A percentile compares a stretch with the other conserved stretches of the same genome.
Conservation (phyloP, 2,329 filamentous ascomycete species). For the Elsinoe necatrix region DNA sequence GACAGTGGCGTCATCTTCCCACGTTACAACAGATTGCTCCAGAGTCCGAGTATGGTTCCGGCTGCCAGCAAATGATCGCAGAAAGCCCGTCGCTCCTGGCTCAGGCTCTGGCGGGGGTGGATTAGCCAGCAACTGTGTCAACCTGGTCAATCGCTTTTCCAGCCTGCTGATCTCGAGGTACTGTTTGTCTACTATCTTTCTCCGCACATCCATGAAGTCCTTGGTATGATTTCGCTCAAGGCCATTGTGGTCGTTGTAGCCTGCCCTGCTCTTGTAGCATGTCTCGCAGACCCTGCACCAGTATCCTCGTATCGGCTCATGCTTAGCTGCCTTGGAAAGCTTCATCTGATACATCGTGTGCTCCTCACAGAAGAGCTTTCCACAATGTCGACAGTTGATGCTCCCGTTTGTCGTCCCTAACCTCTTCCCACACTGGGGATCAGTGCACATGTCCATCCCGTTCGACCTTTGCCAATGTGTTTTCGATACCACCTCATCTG, state of each 20-base stretch:
- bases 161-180: conserved; percentile 80
- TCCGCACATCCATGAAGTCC: conserved; percentile 62
- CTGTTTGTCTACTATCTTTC: conserved; percentile 71
- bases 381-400: conserved; percentile 90
- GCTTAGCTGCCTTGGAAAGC: conserved; percentile 75
- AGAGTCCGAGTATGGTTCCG: conserved; percentile 64
- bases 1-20: conserved; percentile 85
- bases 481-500: conserved; percentile 81
- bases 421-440: conserved; percentile 74
- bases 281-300: conserved; percentile 98
- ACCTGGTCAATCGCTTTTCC: conserved; percentile 82
- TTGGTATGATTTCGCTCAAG: conserved; percentile 61
- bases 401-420: conserved; percentile 72
- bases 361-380: conserved; percentile 87
- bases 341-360: conserved; percentile 99
- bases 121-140: conserved; percentile 74
- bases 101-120: conserved; percentile 57
- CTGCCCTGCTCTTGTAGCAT: conserved; percentile 94
- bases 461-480: conserved; percentile 79
- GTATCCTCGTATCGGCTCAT: conserved; percentile 80
- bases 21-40: conserved; percentile 87
- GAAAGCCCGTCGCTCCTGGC: conserved; percentile 40
- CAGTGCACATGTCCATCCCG: conserved; percentile 70
- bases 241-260: conserved; percentile 71
- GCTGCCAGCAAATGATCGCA: conserved; percentile 48